Evolutionary conservation across 164 flowering plant species (phyloP).

Genomic region (Magnolia sinica): DNA sequence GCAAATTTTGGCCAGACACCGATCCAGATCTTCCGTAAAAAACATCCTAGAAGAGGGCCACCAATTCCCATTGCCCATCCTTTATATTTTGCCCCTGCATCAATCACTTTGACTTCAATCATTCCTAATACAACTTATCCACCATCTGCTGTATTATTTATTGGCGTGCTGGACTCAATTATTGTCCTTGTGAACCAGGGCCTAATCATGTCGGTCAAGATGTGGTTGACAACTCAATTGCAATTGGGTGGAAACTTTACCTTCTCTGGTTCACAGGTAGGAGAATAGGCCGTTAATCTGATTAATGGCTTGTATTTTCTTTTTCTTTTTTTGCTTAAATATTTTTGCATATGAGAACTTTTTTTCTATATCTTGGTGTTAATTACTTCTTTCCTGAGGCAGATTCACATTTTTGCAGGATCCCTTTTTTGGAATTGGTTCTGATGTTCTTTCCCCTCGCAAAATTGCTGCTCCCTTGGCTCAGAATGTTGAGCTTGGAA

Average conservation of each 20-base stretch:
- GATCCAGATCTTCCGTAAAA: conserved; percentile 87
- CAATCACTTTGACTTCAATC: conserved; percentile 81
- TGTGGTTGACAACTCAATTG: conserved; percentile 95
- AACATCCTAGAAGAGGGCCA: conserved; percentile 96
- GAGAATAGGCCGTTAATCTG: neutral
- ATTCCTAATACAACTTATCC: conserved; percentile 44
- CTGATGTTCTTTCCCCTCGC: conserved; percentile 81
- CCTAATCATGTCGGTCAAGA: conserved; percentile 78
- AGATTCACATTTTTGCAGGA: conserved; percentile 54
- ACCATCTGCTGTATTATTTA: conserved; percentile 56
- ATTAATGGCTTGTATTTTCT: neutral
- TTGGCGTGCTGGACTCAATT: conserved; percentile 62
- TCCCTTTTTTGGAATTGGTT: conserved; percentile 90
- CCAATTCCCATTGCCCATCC: conserved; percentile 99
- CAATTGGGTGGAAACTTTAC: conserved; percentile 97
- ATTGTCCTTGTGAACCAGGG: conserved; percentile 76
- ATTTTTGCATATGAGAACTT: neutral
- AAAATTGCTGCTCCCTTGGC: conserved; percentile 84
- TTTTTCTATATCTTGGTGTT: neutral
- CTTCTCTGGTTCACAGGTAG: conserved; percentile 87
- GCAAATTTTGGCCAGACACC: conserved; percentile 99
- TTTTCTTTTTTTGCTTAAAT: too few relatives aligned
- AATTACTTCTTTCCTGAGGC: neutral
- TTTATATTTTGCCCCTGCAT: conserved; percentile 82
- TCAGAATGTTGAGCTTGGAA: conserved; percentile 78